phyloP scores from a whole-genome alignment of 805 yeast genomes.

The Sugiyamaella lignohabitans region DNA sequence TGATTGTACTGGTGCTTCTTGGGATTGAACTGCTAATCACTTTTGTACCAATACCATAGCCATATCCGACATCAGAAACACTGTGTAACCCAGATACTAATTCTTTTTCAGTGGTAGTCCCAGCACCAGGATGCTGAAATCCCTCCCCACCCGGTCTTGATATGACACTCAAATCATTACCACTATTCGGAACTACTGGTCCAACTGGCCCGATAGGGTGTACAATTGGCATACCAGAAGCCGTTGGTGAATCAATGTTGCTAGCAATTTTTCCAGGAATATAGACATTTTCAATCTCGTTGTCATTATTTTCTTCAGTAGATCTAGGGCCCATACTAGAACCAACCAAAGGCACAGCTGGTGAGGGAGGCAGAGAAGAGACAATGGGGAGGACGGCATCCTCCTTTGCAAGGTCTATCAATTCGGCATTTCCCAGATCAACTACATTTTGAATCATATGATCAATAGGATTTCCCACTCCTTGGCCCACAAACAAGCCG shows the following conservation, averaged over 20 bases:
- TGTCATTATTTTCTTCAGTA: neutral
- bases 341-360: neutral
- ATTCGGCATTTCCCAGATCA: neutral
- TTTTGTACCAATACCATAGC: too few species aligned
- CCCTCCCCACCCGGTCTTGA: too few species aligned
- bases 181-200: neutral
- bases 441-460: conserved; percentile 1
- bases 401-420: neutral
- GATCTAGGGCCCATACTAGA: neutral
- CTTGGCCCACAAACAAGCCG: neutral
- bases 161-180: neutral
- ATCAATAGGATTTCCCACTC: neutral
- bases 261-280: neutral
- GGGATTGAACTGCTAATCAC: neutral
- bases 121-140: too few species aligned
- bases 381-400: neutral
- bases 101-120: neutral
- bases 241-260: neutral
- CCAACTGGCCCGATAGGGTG: neutral
- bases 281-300: neutral
- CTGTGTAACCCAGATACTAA: neutral
- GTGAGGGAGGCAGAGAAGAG: neutral
- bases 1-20: neutral
- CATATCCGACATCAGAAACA: neutral
- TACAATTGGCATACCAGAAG: too few species aligned